Conservation (phyloP, 78 protist species). For the Planoprotostelium fungivorum region DNA sequence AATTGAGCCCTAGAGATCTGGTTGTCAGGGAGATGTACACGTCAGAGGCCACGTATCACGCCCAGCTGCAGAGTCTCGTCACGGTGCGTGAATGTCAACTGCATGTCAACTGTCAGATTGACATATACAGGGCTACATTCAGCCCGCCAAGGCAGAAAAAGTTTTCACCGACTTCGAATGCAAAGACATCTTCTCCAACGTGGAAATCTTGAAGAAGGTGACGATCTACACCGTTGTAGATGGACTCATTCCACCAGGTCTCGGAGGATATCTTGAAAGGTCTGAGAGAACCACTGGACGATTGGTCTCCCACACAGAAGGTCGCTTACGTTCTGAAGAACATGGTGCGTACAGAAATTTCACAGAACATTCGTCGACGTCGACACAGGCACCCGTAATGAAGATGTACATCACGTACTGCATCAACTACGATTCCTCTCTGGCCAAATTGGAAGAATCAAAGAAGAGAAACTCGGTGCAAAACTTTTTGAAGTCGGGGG, state of each 20-base stretch:
- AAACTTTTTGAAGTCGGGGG: neutral
- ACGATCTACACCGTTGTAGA: no score
- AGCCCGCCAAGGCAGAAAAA: neutral
- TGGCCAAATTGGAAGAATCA: neutral
- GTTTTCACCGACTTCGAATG: neutral
- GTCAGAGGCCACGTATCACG: neutral
- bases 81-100: neutral
- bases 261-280: neutral
- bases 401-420: neutral
- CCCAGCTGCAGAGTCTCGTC: neutral
- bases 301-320: neutral
- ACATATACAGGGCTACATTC: neutral
- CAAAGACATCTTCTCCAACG: neutral
- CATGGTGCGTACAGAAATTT: neutral
- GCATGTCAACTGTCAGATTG: neutral
- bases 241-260: no score
- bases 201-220: neutral
- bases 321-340: neutral
- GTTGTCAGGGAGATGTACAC: neutral
- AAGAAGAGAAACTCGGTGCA: neutral
- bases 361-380: neutral
- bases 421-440: neutral
- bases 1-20: neutral
- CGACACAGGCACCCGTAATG: neutral
- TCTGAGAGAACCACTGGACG: neutral